phyloP scores from a whole-genome alignment of 1,284 basidiomycete genomes.

The Phylloboletellus chloephorus region DNA sequence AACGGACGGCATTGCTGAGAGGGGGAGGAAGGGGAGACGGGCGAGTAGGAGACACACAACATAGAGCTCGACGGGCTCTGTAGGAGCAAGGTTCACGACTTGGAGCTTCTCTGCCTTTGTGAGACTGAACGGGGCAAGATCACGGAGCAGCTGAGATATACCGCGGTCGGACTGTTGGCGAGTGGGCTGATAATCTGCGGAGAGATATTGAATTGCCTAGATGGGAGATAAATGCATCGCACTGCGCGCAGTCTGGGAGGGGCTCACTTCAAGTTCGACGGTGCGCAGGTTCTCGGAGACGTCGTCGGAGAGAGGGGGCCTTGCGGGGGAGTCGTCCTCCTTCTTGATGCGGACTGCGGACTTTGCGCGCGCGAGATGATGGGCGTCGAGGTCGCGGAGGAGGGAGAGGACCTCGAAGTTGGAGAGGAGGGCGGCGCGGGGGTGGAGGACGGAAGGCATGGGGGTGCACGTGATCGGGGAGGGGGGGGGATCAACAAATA shows the following conservation, averaged over 20 bases:
- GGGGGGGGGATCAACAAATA: slow-evolving; percentile 15
- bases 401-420: slow-evolving; percentile 84
- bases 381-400: slow-evolving; percentile 70
- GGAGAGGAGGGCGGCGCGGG: slow-evolving; percentile 74
- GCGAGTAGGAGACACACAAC: slow-evolving; percentile 62
- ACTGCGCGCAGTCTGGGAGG: neutral
- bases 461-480: neutral
- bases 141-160: slow-evolving; percentile 62
- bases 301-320: slow-evolving; percentile 40
- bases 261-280: slow-evolving; percentile 78
- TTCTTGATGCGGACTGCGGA: slow-evolving; percentile 64
- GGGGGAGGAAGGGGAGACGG: neutral
- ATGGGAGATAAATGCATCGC: neutral
- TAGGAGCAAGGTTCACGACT: slow-evolving; percentile 84
- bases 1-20: slow-evolving; percentile 6
- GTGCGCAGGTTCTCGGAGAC: slow-evolving; percentile 80
- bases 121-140: slow-evolving; percentile 63
- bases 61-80: slow-evolving; percentile 80
- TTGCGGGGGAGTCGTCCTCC: slow-evolving; percentile 51
- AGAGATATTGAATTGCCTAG: slow-evolving; percentile 80
- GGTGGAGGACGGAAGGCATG: slow-evolving; percentile 74
- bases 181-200: slow-evolving; percentile 67
- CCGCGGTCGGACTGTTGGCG: slow-evolving; percentile 59
- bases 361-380: slow-evolving; percentile 62
- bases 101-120: slow-evolving; percentile 92